Conservation (phyloP, 345 rosid species). For the Eucalyptus sp. region DNA sequence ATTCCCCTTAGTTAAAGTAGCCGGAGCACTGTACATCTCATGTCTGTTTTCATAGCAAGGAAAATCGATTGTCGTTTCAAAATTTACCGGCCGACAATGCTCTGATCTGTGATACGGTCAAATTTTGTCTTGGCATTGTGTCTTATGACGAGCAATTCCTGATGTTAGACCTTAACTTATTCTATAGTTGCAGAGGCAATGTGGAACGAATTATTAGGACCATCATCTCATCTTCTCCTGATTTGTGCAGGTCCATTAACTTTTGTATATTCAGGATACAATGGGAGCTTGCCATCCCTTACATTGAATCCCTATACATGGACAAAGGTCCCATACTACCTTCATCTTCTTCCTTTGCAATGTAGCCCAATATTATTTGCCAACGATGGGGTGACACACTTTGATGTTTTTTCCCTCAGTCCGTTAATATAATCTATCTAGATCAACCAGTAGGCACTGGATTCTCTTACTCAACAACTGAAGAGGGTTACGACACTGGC, state of each 20-base stretch:
- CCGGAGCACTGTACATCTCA: neutral
- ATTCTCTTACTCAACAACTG: neutral
- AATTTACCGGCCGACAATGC: neutral
- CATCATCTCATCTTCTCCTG: neutral
- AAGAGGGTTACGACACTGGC: neutral
- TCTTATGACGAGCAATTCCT: neutral
- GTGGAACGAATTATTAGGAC: neutral
- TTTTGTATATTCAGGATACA: neutral
- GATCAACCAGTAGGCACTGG: slow-evolving; percentile 3
- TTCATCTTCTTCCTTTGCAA: neutral
- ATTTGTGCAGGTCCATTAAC: neutral
- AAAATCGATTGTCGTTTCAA: neutral
- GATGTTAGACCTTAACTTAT: neutral
- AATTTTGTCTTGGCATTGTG: neutral
- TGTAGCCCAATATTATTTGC: neutral
- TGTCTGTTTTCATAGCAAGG: neutral
- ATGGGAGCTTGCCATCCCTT: slow-evolving; percentile 1
- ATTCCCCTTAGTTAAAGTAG: neutral
- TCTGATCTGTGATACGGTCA: neutral
- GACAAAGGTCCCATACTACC: neutral
- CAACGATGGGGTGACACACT: neutral
- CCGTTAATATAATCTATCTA: neutral
- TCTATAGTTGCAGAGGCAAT: neutral
- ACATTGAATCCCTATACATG: neutral
- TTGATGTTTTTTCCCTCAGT: neutral